A percentile compares a stretch with the other conserved stretches of the same genome.
Evolutionary conservation across 352 stramenopile genomes (phyloP).

Genomic region (Phytophthora fragariaefolia): DNA sequence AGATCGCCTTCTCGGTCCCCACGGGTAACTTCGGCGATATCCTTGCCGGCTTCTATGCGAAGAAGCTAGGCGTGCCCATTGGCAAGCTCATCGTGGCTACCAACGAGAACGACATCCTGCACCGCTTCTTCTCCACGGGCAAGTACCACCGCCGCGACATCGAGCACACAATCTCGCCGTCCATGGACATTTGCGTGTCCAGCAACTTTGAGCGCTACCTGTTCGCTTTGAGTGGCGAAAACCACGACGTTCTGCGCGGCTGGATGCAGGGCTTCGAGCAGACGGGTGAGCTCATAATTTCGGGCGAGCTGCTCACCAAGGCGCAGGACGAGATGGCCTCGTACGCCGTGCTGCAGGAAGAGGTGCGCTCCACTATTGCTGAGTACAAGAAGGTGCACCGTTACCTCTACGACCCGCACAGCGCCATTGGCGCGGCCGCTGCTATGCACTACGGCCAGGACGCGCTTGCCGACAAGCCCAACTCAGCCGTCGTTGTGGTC

Average conservation of each 20-base stretch:
- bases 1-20: constrained; percentile 96
- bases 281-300: constrained; percentile 94
- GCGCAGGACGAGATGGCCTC: constrained; percentile 95
- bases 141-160: constrained; percentile 96
- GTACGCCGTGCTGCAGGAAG: constrained; percentile 78
- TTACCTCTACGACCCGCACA: constrained; percentile 98
- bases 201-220: constrained; percentile 99
- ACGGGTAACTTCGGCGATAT: constrained; percentile 99
- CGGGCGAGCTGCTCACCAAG: constrained; percentile 88
- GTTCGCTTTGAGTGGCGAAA: constrained; percentile 95
- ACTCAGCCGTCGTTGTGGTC: constrained; percentile 91
- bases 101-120: constrained; percentile 99
- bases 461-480: constrained; percentile 59
- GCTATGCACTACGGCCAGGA: constrained; percentile 83
- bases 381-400: constrained; percentile 91
- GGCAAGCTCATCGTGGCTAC: constrained; percentile 97
- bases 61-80: constrained; percentile 93
- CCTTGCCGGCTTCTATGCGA: constrained; percentile 97
- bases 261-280: constrained; percentile 97
- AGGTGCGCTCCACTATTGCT: constrained; percentile 94
- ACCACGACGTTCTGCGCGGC: constrained; percentile 85
- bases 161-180: constrained; percentile 95
- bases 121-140: constrained; percentile 97
- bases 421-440: constrained; percentile 94
- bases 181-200: constrained; percentile 99